Evolutionary conservation across 1,284 basidiomycete genomes (phyloP), one percentile per base, ranked within the genome.

Genomic region (Heterobasidion annosum): DNA sequence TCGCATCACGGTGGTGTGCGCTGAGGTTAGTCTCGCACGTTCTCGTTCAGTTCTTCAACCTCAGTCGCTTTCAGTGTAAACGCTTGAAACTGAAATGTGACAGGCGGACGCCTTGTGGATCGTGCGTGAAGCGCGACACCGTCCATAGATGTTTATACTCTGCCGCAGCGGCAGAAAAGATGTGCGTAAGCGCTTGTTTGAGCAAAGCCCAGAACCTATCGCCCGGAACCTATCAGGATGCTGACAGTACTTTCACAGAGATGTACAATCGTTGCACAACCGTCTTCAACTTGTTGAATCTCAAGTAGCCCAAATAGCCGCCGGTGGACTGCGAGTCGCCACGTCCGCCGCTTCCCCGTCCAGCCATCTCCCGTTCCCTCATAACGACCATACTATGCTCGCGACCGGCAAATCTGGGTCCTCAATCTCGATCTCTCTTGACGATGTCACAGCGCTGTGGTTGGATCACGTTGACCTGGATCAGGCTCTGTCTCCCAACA

Each of bases 11-110:
- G 87, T 90, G 32, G 87, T 90, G 10, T 90, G 87, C 60, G 86
- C 83, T 65, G 87, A 90, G 81, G 87, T 88, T 40, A 48, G 76
- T 69, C 44, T 52, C 46, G 33, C 53, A 57, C 54, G 57, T 57
- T 53, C 50, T 49, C 48, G 58, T 25, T 32, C 44, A 51, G 1
- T n/a, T 45, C 13, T 49, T 46, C 32, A 8, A 32, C 52, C 18
- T 50, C 52, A n/a, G 44, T 43, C 34, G 54, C 15, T 52, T 40
- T 6, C 33, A 91, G 85, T 91, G 88, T 72, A 91, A 91, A 67
- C 85, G 88, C 8, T 75, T 91, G 52, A 91, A 91, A 63, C 76
- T 91, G 53, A 88, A 84, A 68, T 91, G 88, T 65, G 88, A 91
- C 69, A 74, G 88, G 50, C 77, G 83, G 19, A 81, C 75, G 1